Evolutionary conservation across 345 rosid genomes (phyloP), one percentile per base, ranked within the genome.

Genomic region (Eutrema japonicum): DNA sequence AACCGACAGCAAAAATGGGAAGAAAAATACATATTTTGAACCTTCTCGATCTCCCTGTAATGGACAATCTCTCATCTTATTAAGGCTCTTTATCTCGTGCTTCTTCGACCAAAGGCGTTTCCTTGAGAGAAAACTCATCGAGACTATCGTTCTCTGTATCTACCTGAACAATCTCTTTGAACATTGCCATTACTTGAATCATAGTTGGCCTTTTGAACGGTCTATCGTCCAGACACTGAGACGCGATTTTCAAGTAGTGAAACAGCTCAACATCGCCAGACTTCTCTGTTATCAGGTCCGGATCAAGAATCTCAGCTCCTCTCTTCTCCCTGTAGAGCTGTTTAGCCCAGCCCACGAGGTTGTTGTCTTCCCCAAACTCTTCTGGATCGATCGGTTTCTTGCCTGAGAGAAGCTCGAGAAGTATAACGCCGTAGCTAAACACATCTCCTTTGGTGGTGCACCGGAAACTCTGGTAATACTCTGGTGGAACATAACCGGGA

Each of bases 401-500:
- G 38, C 97, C 97, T 0, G 99, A 89, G 55, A 94, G 79, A 73
- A 94, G 78, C 91, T 94, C 97, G 0, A 94, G 90, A 56, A 94
- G 80, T 41, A 94, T 96, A 4, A 94, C 98, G 0, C 97, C 98
- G 3, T 83, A 94, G 76, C 97, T 94, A 73, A 92, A 94, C 12
- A 94, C 98, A 60, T 94, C 98, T 5, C 98, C 98, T 79, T 74
- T 87, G 1, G 92, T 86, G 8, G 96, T 82, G 70, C 97, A 91
- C 64, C 87, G 74, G 72, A 89, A 91, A 83, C 96, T 88, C 71
- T 94, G 98, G 83, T 89, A 94, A 79, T 94, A 91, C 64, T 94
- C 98, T 0, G 98, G 98, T 60, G 98, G 98, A 26, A 94, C 98
- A 67, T 94, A 94, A 5, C 98, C 98, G 0, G 98, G 98, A 0